Percentiles rank a stretch among this genome's conserved stretches.
Evolutionary conservation across 2,329 filamentous ascomycete species (phyloP).

Genomic region (Parastagonospora avenae): DNA sequence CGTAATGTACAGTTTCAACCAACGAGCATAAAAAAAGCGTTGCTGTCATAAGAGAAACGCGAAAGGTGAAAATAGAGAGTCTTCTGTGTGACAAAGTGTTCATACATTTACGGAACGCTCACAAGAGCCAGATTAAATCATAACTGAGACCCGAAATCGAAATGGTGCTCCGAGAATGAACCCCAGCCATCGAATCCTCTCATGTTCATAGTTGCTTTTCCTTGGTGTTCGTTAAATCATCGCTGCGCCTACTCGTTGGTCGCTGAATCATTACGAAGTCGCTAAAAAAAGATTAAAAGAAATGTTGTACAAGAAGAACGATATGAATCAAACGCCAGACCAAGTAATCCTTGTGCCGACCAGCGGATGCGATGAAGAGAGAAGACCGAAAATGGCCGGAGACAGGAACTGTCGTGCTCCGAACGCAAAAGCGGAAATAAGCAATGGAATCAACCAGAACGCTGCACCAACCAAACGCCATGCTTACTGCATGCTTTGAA

Average conservation of each 20-base stretch:
- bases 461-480: not conserved
- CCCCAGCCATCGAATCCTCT: not conserved
- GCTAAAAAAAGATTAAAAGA: not conserved
- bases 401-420: not conserved
- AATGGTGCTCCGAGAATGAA: not conserved
- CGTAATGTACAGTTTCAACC: too few species aligned
- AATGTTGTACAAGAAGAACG: not conserved
- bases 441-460: not conserved
- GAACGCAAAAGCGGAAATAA: not conserved
- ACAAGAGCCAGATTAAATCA: too few species aligned
- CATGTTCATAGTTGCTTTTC: constrained; percentile 1
- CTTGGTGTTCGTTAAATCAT: not conserved
- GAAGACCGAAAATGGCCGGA: not conserved
- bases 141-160: not conserved
- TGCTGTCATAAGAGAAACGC: too few species aligned
- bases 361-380: constrained; percentile 1
- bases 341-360: not conserved
- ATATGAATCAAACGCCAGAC: not conserved
- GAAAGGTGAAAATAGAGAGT: too few species aligned
- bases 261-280: constrained; percentile 2
- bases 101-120: too few species aligned
- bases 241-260: not conserved
- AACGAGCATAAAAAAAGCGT: too few species aligned
- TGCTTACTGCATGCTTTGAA: not conserved
- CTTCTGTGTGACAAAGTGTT: too few species aligned